A percentile compares a stretch with the other conserved stretches of the same genome.
Conservation (phyloP, 345 rosid species). For the Ceriops tagal region DNA sequence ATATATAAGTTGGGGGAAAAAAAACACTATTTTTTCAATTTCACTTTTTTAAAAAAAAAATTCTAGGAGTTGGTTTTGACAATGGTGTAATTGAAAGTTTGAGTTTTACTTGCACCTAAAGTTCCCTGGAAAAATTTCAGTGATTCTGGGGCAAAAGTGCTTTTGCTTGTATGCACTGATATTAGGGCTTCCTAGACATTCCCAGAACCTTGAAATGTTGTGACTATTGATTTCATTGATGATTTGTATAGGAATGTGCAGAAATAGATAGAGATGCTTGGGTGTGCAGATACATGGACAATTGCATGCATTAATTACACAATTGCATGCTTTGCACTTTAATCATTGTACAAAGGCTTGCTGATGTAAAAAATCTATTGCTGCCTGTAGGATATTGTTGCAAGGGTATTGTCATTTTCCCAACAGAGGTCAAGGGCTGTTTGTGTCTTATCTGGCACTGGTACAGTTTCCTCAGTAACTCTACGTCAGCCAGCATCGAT, state of each 20-base stretch:
- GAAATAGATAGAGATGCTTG: slow-evolving; percentile 3
- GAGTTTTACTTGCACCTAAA: too few relatives aligned
- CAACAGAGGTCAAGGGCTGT: slow-evolving; percentile 92
- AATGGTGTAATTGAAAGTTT: too few relatives aligned
- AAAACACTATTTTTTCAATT: too few relatives aligned
- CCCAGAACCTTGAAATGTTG: too few relatives aligned
- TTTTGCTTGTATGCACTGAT: too few relatives aligned
- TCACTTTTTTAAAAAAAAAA: too few relatives aligned
- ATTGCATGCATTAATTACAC: too few relatives aligned
- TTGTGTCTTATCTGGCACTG: slow-evolving; percentile 88
- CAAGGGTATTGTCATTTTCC: slow-evolving; percentile 69
- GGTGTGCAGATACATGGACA: not conserved
- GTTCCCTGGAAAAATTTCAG: too few relatives aligned
- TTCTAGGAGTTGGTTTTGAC: too few relatives aligned
- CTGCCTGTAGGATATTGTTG: slow-evolving; percentile 67
- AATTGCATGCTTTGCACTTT: not conserved
- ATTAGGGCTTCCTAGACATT: too few relatives aligned
- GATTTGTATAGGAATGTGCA: not conserved
- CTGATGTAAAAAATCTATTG: not conserved
- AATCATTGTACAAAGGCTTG: not conserved
- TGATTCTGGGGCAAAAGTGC: too few relatives aligned
- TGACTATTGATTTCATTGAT: not conserved
- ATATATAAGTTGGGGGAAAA: too few relatives aligned
- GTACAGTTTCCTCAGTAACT: slow-evolving; percentile 82
- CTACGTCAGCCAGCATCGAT: slow-evolving; percentile 74